phyloP scores from a whole-genome alignment of 352 stramenopile genomes.

The Hyaloperonospora arabidopsidis region DNA sequence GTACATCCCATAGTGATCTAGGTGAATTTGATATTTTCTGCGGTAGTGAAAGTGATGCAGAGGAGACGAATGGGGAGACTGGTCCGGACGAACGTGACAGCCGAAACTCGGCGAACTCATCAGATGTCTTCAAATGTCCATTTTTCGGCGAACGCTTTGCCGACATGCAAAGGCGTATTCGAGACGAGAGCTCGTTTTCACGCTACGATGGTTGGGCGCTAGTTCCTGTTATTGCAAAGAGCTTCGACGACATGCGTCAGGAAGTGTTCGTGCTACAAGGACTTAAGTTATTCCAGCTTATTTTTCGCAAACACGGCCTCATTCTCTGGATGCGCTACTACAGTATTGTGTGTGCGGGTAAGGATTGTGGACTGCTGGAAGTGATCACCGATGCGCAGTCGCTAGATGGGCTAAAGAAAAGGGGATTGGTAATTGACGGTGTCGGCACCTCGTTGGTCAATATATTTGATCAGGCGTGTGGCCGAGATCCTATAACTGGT shows the following conservation, averaged over 20 bases:
- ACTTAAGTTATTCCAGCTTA: constrained; percentile 88
- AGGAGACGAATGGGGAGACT: constrained; percentile 13
- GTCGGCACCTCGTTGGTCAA: constrained; percentile 29
- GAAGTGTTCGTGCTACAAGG: constrained; percentile 95
- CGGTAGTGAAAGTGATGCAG: constrained; percentile 23
- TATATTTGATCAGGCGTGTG: constrained; percentile 48
- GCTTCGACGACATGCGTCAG: constrained; percentile 95
- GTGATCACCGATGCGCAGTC: constrained; percentile 93
- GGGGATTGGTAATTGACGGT: constrained; percentile 32
- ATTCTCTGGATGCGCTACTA: constrained; percentile 92
- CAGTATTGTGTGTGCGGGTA: constrained; percentile 89
- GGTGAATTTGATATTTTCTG: constrained; percentile 14
- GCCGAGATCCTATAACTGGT: constrained; percentile 33
- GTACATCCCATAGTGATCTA: constrained; percentile 20
- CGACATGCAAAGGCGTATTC: constrained; percentile 82
- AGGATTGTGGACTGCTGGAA: constrained; percentile 91
- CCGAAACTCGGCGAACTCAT: constrained; percentile 13
- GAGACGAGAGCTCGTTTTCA: constrained; percentile 55
- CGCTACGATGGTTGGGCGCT: constrained; percentile 79
- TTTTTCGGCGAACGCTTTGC: constrained; percentile 84
- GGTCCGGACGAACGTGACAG: constrained; percentile 15
- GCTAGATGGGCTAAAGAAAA: constrained; percentile 93
- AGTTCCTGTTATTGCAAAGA: constrained; percentile 93
- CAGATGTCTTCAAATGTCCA: constrained; percentile 22
- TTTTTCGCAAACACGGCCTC: constrained; percentile 86